A percentile compares a stretch with the other conserved stretches of the same genome.
Evolutionary conservation across 1,139 yeast species (phyloP).

Genomic region (Pichia sp.): DNA sequence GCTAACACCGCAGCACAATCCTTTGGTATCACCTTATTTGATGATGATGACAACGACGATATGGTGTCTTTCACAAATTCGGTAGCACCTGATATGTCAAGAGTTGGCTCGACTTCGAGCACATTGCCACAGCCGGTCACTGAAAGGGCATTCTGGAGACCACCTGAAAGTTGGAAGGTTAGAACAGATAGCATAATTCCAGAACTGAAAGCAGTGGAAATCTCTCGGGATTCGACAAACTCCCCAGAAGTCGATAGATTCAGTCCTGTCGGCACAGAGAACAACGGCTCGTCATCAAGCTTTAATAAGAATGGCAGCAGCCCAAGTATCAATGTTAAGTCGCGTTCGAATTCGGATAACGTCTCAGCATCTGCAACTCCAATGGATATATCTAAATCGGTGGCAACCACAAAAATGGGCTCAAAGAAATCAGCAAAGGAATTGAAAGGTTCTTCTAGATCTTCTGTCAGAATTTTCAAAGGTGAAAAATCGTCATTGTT

Average conservation of each 20-base stretch:
- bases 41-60: conserved; percentile 22
- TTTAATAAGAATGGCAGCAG: too few species aligned
- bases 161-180: conserved; percentile 36
- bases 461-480: conserved; percentile 40
- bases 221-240: too few species aligned
- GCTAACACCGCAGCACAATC: conserved; percentile 20
- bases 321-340: background rate
- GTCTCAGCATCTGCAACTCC: background rate
- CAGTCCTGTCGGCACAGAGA: too few species aligned
- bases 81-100: conserved; percentile 18
- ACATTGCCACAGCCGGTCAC: conserved; percentile 8
- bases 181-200: conserved; percentile 14
- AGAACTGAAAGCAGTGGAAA: background rate
- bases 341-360: background rate
- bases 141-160: conserved; percentile 28
- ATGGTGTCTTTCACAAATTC: conserved; percentile 20
- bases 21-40: conserved; percentile 27
- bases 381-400: background rate
- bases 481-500: conserved; percentile 46
- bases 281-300: too few species aligned
- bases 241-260: too few species aligned
- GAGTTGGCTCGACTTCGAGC: conserved; percentile 24
- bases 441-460: conserved; percentile 37
- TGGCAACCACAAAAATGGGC: conserved; percentile 19
- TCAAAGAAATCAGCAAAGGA: conserved; percentile 18